Conservation (phyloP, 2,329 filamentous ascomycete species). For the Fusarium penzigii region DNA sequence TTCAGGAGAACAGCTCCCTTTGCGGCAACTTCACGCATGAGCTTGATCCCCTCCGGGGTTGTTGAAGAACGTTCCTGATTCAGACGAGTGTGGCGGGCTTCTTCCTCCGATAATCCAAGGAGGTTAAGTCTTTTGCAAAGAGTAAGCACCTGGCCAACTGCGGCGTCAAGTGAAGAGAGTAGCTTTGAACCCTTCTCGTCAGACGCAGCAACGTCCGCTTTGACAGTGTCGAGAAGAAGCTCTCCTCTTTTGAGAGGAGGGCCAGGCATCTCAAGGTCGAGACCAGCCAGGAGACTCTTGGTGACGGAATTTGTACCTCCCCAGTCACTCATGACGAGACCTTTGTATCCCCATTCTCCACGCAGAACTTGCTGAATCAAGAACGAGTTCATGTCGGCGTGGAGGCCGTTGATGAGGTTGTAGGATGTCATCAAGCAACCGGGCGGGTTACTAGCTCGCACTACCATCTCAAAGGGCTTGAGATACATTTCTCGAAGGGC, state of each 20-base stretch:
- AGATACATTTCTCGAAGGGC: constrained; percentile 38
- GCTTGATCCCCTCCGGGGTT: constrained; percentile 7
- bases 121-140: constrained; percentile 1
- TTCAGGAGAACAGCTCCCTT: constrained; percentile 20
- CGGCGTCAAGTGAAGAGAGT: neutral
- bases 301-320: constrained; percentile 32
- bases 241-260: constrained; percentile 23
- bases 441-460: constrained; percentile 33
- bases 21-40: constrained; percentile 16
- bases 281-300: constrained; percentile 26
- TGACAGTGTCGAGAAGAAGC: constrained; percentile 16
- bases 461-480: constrained; percentile 42
- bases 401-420: constrained; percentile 43
- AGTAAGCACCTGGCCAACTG: neutral
- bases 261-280: constrained; percentile 36
- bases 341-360: constrained; percentile 44
- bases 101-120: neutral
- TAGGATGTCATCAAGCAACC: constrained; percentile 45
- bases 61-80: constrained; percentile 6
- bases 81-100: constrained; percentile 6
- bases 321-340: constrained; percentile 48
- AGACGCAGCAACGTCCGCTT: too few species aligned
- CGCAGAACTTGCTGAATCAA: constrained; percentile 39
- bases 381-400: constrained; percentile 38
- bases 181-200: constrained; percentile 10